Base-by-base conservation (phyloP, 1,139 yeast genomes). In the Candida pseudocylindracea region DNA sequence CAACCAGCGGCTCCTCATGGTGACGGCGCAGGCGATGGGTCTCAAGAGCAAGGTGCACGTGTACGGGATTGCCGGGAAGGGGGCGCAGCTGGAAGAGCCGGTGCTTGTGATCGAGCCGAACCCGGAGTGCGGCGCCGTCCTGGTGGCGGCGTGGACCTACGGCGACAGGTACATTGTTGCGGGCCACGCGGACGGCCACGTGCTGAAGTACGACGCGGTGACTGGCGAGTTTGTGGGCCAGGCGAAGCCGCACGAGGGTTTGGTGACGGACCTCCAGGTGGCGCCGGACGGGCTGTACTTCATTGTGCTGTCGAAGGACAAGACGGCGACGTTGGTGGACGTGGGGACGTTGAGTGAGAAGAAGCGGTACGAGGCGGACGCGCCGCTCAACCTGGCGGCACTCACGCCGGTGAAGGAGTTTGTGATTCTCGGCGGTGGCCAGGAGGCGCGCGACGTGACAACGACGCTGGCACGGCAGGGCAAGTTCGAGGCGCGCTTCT, bases 361-460 rank as follows among this genome's bases (percentile, higher is more conserved):
- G 53, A 83, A 85, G 57, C 72, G 70, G 25, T 88, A 65, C 54
- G 68, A 65, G 45, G 76, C 94, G 8, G 95, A 83, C 51, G 85
- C 93, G 33, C 95, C 98, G 37, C 67, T 91, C 67, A 91, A 91
- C 60, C 72, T 93, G 28, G 98, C 96, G 25, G 76, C 93, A 41
- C 75, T 88, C 43, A 85, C 98, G 8, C 88, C 96, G 25, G 61
- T 72, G 36, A 88, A 91, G 57, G 91, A 88, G 50, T 85, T 75
- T 50, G 80, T 88, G 39, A 75, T 88, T 35, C 65, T 91, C 41
- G 98, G 98, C 36, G 99, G 99, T 57, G 99, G 99, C 70, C 98
- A 88, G 62, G 96, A 85, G 51, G 98, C 98, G 30, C 72, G 85
- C 56, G 92, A 85, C 54, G 99, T 88, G 51, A 88, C 99, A 32